These are phyloP conservation scores for Gardenia jasminoides DNA, from an alignment of 257 asterid genomes.

Conservation along the genomic window DNA sequence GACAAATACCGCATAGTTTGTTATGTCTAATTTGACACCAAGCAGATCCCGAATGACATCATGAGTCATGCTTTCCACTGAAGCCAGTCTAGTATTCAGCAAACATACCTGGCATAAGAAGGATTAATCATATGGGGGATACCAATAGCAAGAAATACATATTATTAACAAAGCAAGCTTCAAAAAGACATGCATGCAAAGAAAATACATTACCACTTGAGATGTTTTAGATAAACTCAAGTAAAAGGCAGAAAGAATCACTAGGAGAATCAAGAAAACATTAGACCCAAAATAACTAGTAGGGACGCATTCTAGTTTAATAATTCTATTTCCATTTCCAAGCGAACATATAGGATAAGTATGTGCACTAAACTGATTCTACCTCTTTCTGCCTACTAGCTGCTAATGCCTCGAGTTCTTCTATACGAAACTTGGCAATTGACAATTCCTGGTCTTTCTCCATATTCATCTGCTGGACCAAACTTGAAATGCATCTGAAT, in stretches of 20 bases:
- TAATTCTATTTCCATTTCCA: neutral
- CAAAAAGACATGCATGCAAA: neutral
- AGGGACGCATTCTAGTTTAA: neutral
- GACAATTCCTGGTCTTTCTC: slow-evolving; percentile 82
- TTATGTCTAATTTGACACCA: slow-evolving; percentile 82
- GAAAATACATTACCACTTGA: neutral
- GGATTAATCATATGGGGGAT: slow-evolving; percentile 9
- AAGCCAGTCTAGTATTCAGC: slow-evolving; percentile 72
- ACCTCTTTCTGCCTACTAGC: slow-evolving; percentile 80
- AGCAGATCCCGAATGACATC: slow-evolving; percentile 94
- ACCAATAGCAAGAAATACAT: neutral
- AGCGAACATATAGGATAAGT: neutral
- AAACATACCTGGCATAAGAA: slow-evolving; percentile 57
- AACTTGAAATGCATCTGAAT: slow-evolving; percentile 78
- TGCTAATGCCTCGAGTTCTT: slow-evolving; percentile 67
- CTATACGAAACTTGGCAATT: slow-evolving; percentile 57
- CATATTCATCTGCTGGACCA: slow-evolving; percentile 84
- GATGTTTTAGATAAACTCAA: slow-evolving; percentile 1
- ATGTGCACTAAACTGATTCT: neutral
- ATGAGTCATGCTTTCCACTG: slow-evolving; percentile 91
- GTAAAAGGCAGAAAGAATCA: slow-evolving; percentile 7
- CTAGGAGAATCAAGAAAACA: neutral
- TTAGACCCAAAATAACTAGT: neutral
- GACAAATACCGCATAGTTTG: slow-evolving; percentile 55
- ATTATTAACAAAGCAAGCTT: neutral